Evolutionary conservation across 805 yeast species (phyloP).

Genomic region (Myxozyma udenii): DNA sequence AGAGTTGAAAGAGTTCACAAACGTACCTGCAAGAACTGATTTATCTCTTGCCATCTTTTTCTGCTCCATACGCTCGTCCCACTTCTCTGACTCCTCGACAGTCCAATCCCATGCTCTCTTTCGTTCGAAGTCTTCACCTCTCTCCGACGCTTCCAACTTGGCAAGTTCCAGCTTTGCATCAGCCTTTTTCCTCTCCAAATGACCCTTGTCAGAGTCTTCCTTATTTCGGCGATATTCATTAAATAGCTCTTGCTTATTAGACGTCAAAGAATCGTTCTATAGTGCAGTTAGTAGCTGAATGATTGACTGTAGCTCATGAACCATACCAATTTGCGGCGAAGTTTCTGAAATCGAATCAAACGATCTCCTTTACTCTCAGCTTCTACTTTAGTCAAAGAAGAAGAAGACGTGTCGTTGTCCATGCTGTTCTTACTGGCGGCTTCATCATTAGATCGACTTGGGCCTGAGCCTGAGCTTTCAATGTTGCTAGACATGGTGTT

Average conservation of each 20-base stretch:
- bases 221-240: constrained; percentile 28
- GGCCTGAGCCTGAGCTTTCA: too few species aligned
- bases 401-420: too few species aligned
- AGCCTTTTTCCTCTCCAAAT: constrained; percentile 36
- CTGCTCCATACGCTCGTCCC: constrained; percentile 49
- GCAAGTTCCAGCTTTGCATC: constrained; percentile 44
- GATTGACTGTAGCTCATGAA: too few species aligned
- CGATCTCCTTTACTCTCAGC: too few species aligned
- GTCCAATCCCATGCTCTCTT: constrained; percentile 54
- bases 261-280: constrained; percentile 24
- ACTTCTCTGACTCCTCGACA: constrained; percentile 60
- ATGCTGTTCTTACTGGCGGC: too few species aligned
- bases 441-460: too few species aligned
- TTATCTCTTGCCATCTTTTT: constrained; percentile 35
- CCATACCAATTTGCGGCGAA: too few species aligned
- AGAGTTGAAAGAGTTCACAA: constrained; percentile 16
- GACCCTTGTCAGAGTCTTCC: constrained; percentile 23
- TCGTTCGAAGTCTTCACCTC: constrained; percentile 45
- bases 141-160: constrained; percentile 39
- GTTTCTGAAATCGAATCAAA: too few species aligned
- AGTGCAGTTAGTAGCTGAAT: too few species aligned
- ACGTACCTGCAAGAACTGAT: constrained; percentile 42
- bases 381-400: too few species aligned
- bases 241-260: constrained; percentile 27
- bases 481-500: too few species aligned